phyloP scores from a whole-genome alignment of 495 filamentous ascomycete genomes.

The Hypoxylon cercidicola region DNA sequence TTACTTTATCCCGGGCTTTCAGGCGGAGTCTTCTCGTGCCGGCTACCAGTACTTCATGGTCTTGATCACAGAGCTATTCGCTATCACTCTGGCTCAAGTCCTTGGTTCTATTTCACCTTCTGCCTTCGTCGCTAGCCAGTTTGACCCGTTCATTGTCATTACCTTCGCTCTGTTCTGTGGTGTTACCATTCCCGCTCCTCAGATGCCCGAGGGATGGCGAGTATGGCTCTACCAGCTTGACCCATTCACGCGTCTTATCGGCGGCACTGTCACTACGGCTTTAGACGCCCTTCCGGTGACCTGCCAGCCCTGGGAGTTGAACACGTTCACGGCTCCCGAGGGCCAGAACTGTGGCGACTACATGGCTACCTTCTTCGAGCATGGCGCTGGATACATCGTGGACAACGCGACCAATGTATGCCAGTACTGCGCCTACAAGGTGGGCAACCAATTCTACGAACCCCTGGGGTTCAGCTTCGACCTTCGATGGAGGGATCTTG shows the following conservation, averaged over 20 bases:
- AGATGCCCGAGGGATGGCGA: conserved; percentile 82
- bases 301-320: conserved; percentile 67
- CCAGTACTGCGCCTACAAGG: conserved; percentile 79
- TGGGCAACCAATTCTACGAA: conserved; percentile 81
- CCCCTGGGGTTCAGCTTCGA: conserved; percentile 70
- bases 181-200: conserved; percentile 77
- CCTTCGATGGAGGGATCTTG: conserved; percentile 80
- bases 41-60: conserved; percentile 88
- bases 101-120: conserved; percentile 75
- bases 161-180: conserved; percentile 86
- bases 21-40: conserved; percentile 64
- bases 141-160: conserved; percentile 82
- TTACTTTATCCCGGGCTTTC: conserved; percentile 77
- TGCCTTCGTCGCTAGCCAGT: conserved; percentile 74
- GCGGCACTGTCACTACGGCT: conserved; percentile 80
- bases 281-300: conserved; percentile 71
- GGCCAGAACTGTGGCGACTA: conserved; percentile 76
- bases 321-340: conserved; percentile 67
- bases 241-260: conserved; percentile 84
- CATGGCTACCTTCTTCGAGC: conserved; percentile 73
- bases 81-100: conserved; percentile 76
- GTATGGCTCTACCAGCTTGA: conserved; percentile 84
- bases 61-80: conserved; percentile 78
- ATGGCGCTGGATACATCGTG: conserved; percentile 76
- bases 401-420: conserved; percentile 70